Evolutionary conservation across 148 eudicot species (phyloP), one percentile per base, ranked within the genome.

Genomic region (Camellia japonica): DNA sequence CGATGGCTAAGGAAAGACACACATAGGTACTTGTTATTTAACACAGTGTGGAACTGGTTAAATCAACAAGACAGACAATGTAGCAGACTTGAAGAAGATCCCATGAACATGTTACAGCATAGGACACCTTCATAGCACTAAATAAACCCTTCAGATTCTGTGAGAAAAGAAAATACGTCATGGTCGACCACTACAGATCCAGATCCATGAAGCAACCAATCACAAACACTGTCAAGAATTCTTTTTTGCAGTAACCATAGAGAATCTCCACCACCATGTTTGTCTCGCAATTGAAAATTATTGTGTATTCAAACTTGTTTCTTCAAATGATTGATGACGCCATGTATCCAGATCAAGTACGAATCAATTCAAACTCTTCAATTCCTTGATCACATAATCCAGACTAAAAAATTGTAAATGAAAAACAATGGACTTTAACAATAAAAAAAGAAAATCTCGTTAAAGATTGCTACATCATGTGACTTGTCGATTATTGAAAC

Each of bases 391-490:
- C 73, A 68, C 7, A 30, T 43, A 67, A 19, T 67, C 20, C 69
- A 62, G 12, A 80, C 69, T 9, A 75, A 64, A 61, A n/a, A 46
- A 2, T 30, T 19, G 7, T 65, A 49, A 65, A 14, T 16, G 6
- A 54, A 12, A 59, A 70, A 47, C 41, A 38, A 47, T 59, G 13
- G n/a, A 47, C 5, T 8, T 52, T 16, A 16, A 44, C 49, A 30
- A 20, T 8, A 18, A 78, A 2, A 15, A 51, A 30, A 16, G 4
- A 30, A 55, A 73, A 13, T 56, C 71, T 8, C 41, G 9, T 49
- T 18, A 8, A 78, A 58, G 68, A 9, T 68, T 70, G 69, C 60
- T 71, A 61, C 64, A 38, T 38, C 63, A 73, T 14, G 81, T 7
- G 38, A 62, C 42, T 62, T 62, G 49, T 59, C 47, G 69, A 60